A percentile compares a stretch with the other conserved stretches of the same genome.
These are phyloP conservation scores for Linaria vulgaris DNA, from an alignment of 257 asterid species.

Conservation along the genomic window DNA sequence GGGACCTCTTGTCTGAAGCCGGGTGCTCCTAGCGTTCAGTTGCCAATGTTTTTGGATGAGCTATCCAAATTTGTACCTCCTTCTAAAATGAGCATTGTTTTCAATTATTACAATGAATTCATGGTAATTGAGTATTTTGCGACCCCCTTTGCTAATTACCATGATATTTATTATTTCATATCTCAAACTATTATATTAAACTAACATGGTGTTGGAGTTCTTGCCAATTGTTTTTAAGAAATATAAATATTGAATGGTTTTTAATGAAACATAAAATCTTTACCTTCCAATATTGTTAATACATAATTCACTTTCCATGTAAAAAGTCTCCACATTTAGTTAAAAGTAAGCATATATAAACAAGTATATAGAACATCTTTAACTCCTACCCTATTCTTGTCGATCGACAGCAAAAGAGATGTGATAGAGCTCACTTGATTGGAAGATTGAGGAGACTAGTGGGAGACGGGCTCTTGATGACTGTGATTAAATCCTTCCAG, in stretches of 20 bases:
- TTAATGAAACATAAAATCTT: too few relatives aligned
- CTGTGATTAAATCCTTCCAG: slow-evolving; percentile 34
- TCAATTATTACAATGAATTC: slow-evolving; percentile 29
- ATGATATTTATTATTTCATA: background rate
- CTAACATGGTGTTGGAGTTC: background rate
- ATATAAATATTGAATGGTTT: too few relatives aligned
- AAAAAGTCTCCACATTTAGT: too few relatives aligned
- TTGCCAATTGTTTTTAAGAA: too few relatives aligned
- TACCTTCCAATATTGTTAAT: too few relatives aligned
- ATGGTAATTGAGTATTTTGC: slow-evolving; percentile 28
- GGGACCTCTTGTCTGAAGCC: slow-evolving; percentile 13
- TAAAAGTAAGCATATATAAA: too few relatives aligned
- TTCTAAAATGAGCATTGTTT: slow-evolving; percentile 32
- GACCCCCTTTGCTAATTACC: background rate
- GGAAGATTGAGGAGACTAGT: slow-evolving; percentile 33
- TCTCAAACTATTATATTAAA: too few relatives aligned
- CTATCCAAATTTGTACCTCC: slow-evolving; percentile 40
- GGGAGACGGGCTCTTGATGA: slow-evolving; percentile 37
- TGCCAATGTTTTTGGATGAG: slow-evolving; percentile 30
- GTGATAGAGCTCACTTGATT: slow-evolving; percentile 26
- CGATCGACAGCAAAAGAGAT: slow-evolving; percentile 40
- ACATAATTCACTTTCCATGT: too few relatives aligned
- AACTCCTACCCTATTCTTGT: too few relatives aligned
- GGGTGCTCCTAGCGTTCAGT: slow-evolving; percentile 22
- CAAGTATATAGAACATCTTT: too few relatives aligned